These are phyloP conservation scores for Leucocoprinus birnbaumii DNA, from an alignment of 768 basidiomycete species.

Conservation along the genomic window DNA sequence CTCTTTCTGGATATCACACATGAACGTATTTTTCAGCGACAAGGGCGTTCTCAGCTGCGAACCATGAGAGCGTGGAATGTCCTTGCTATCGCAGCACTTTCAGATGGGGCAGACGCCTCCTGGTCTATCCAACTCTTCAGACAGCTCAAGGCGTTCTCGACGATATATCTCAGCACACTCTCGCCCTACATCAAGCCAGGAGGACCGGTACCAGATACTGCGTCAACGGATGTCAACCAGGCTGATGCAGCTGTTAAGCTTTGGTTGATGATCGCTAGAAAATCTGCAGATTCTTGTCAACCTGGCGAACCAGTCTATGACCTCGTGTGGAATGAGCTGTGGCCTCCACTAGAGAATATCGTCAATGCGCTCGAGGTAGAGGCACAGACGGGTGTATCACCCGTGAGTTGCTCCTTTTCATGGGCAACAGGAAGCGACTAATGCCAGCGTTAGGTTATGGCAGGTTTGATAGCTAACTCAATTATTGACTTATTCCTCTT, in stretches of 20 bases:
- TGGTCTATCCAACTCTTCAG: conserved; percentile 41
- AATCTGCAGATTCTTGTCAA: conserved; percentile 20
- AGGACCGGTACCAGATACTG: conserved; percentile 34
- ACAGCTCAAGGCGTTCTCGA: conserved; percentile 49
- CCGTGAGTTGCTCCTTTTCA: conserved; percentile 26
- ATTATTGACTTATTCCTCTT: conserved; percentile 67
- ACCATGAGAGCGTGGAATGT: conserved; percentile 66
- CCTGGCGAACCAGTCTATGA: conserved; percentile 24
- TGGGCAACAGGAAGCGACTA: background rate
- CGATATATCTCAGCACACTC: conserved; percentile 44
- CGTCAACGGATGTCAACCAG: conserved; percentile 61
- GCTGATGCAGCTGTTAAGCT: conserved; percentile 68
- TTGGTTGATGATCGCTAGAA: conserved; percentile 62
- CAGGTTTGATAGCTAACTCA: conserved; percentile 54
- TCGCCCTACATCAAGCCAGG: conserved; percentile 35
- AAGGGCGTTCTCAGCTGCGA: conserved; percentile 17
- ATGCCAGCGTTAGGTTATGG: conserved; percentile 40
- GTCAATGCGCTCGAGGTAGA: conserved; percentile 48
- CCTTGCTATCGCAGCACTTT: conserved; percentile 51
- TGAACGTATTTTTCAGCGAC: conserved; percentile 4
- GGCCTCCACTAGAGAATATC: conserved; percentile 65
- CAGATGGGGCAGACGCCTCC: conserved; percentile 29
- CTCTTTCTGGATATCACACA: background rate
- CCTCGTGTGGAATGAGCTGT: conserved; percentile 72
- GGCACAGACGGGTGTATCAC: conserved; percentile 35